phyloP scores from a whole-genome alignment of 2,329 filamentous ascomycete species.

The Sporothrix brunneoviolacea region DNA sequence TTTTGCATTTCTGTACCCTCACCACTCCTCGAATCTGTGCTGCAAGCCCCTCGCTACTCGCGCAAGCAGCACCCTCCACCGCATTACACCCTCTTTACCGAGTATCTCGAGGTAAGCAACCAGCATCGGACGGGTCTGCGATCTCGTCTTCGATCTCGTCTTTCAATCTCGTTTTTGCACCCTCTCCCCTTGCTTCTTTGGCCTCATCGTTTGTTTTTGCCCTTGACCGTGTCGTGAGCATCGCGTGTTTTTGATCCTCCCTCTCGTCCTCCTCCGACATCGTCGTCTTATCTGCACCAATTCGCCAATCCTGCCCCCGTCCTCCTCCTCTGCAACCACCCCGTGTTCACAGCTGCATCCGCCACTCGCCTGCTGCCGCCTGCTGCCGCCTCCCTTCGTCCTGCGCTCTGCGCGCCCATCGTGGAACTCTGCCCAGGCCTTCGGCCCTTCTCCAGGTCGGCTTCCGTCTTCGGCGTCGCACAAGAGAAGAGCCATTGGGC shows the following conservation, averaged over 20 bases:
- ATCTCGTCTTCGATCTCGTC: too few relatives aligned
- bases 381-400: neutral
- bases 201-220: neutral
- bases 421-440: too few relatives aligned
- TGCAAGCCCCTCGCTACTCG: too few relatives aligned
- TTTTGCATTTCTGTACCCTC: neutral
- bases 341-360: neutral
- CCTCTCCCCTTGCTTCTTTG: neutral
- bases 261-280: neutral
- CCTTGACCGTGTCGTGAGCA: too few relatives aligned
- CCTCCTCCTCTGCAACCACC: neutral
- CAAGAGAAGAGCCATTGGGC: too few relatives aligned
- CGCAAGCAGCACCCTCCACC: too few relatives aligned
- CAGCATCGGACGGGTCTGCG: too few relatives aligned
- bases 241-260: neutral
- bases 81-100: too few relatives aligned
- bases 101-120: too few relatives aligned
- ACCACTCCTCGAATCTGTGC: too few relatives aligned
- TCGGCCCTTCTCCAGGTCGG: too few relatives aligned
- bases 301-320: neutral
- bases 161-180: neutral
- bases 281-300: neutral
- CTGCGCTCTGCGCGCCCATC: neutral
- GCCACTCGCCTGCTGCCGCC: conserved; percentile 1
- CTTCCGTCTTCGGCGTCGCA: too few relatives aligned